Percentiles rank a stretch among this genome's conserved stretches.
phyloP scores from a whole-genome alignment of 2,329 filamentous ascomycete genomes.

The Alternaria infectoria region DNA sequence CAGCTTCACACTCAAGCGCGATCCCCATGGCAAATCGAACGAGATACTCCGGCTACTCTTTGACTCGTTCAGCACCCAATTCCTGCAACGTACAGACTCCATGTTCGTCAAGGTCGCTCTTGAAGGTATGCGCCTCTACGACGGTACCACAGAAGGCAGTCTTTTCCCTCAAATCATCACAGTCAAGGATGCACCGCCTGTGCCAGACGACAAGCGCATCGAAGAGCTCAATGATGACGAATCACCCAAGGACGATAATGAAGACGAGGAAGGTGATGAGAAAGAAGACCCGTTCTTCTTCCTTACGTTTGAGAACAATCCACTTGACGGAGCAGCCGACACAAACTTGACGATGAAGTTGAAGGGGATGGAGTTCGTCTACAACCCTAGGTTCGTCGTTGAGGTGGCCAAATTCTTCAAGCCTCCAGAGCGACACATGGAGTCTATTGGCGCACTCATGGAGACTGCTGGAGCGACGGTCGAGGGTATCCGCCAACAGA shows the following conservation, averaged over 20 bases:
- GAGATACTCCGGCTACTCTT: slow-evolving; percentile 93
- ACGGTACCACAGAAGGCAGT: slow-evolving; percentile 90
- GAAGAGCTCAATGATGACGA: slow-evolving; percentile 57
- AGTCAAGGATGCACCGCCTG: slow-evolving; percentile 81
- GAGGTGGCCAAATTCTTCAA: slow-evolving; percentile 95
- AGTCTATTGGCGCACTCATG: slow-evolving; percentile 94
- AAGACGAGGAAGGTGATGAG: slow-evolving; percentile 54
- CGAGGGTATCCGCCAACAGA: slow-evolving; percentile 93
- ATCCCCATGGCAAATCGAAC: slow-evolving; percentile 75
- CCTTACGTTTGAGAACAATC: slow-evolving; percentile 91
- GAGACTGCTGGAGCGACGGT: slow-evolving; percentile 95
- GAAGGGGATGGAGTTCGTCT: slow-evolving; percentile 95
- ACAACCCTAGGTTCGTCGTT: slow-evolving; percentile 92
- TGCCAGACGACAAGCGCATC: slow-evolving; percentile 58
- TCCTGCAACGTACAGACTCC: slow-evolving; percentile 88
- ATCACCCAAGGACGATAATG: slow-evolving; percentile 52
- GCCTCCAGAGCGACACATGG: slow-evolving; percentile 96
- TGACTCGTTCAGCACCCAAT: slow-evolving; percentile 90
- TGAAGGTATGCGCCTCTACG: slow-evolving; percentile 90
- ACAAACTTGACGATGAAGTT: slow-evolving; percentile 88
- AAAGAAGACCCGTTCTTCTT: slow-evolving; percentile 84
- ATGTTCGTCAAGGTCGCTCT: slow-evolving; percentile 87
- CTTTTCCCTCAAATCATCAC: slow-evolving; percentile 94
- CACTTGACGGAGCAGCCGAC: slow-evolving; percentile 89
- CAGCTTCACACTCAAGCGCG: slow-evolving; percentile 91